phyloP scores from a whole-genome alignment of 495 filamentous ascomycete genomes.

The Penicillium goetzii region DNA sequence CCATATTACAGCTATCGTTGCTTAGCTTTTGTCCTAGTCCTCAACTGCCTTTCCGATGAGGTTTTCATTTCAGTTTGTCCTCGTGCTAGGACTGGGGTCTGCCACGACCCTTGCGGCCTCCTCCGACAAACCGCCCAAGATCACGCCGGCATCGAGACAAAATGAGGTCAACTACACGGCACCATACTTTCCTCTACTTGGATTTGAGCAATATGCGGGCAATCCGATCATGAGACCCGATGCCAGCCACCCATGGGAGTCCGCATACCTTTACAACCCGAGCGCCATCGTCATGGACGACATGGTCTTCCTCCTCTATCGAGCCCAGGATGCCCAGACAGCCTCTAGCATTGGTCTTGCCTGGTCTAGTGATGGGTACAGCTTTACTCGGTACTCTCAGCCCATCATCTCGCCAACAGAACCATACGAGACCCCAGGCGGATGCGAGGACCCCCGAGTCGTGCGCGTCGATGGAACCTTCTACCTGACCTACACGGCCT shows the following conservation, averaged over 20 bases:
- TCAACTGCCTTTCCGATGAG: neutral
- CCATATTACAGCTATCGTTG: neutral
- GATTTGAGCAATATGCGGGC: neutral
- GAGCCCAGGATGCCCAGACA: slow-evolving; percentile 10
- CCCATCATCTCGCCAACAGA: neutral
- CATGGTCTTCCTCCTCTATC: slow-evolving; percentile 22
- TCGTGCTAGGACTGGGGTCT: neutral
- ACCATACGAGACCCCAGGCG: neutral
- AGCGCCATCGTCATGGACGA: slow-evolving; percentile 23
- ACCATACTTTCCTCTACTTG: slow-evolving; percentile 20
- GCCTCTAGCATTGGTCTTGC: neutral
- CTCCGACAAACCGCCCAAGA: neutral
- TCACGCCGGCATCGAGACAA: slow-evolving; percentile 12
- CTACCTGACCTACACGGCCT: neutral
- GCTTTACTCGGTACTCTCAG: neutral
- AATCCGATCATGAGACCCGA: slow-evolving; percentile 6
- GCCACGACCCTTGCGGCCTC: neutral
- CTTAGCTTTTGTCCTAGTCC: neutral
- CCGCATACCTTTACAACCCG: slow-evolving; percentile 24
- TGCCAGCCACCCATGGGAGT: slow-evolving; percentile 19
- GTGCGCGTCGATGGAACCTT: neutral
- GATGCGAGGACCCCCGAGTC: slow-evolving; percentile 2
- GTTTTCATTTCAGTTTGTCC: neutral
- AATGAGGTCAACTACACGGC: slow-evolving; percentile 23
- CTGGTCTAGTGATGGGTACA: neutral